These are phyloP conservation scores for Prunus padus DNA, from an alignment of 306 rosid genomes.

Conservation along the genomic window DNA sequence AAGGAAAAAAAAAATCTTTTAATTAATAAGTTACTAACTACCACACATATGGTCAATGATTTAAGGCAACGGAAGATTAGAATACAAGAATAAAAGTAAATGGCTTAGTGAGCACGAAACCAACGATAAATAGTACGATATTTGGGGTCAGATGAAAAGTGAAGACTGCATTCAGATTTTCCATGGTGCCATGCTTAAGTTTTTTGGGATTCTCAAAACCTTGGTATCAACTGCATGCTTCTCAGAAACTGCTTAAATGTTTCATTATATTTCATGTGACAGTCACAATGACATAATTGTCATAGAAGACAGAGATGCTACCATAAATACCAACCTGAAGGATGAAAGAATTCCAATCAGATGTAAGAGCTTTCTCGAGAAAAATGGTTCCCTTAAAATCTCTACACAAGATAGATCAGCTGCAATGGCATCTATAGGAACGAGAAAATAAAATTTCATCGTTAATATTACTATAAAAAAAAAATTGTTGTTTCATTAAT, in stretches of 20 bases:
- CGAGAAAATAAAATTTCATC: conserved; percentile 16
- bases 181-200: neutral
- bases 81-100: neutral
- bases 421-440: conserved; percentile 40
- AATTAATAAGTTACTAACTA: neutral
- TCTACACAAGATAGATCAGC: conserved; percentile 53
- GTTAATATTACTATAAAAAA: conserved; percentile 15
- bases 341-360: conserved; percentile 77
- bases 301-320: conserved; percentile 17
- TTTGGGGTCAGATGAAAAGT: neutral
- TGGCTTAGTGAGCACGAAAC: neutral
- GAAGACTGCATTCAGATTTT: neutral
- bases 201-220: neutral
- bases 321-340: conserved; percentile 57
- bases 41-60: neutral
- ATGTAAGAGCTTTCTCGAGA: conserved; percentile 71
- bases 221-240: neutral
- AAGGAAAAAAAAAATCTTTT: neutral
- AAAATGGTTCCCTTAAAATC: conserved; percentile 66
- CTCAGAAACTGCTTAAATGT: neutral
- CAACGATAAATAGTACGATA: neutral
- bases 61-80: neutral
- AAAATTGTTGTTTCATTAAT: neutral
- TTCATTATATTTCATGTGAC: conserved; percentile 1
- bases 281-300: conserved; percentile 1